Base-by-base conservation (phyloP, 768 basidiomycete genomes). In the Lactarius hatsudake region DNA sequence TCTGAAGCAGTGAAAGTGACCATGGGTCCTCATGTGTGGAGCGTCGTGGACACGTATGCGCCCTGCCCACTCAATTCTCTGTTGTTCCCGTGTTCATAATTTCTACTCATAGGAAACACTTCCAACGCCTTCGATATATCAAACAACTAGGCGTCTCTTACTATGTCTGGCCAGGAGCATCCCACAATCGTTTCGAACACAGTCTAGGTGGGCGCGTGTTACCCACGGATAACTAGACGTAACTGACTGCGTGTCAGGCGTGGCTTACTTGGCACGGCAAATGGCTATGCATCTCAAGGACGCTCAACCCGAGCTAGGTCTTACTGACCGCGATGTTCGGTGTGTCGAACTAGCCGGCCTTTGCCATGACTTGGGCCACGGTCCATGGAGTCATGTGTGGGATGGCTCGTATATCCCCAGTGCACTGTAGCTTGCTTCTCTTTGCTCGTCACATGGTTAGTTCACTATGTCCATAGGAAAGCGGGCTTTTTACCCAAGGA, bases 301-400 rank as follows among this genome's bases (percentile, higher is more conserved):
- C 17, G 79, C 75, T 8, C 92, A 94, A 67, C 85, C 84, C 0
- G 78, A 84, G 12, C 81, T 94, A 1, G 77, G 76, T 0, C 91
- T 94, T 65, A 87, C 86, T 0, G 81, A 87, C 54, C 82, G 90
- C 23, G 91, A 94, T 66, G 80, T 93, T 36, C 80, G 81, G 59
- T 94, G 93, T 66, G 87, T 94, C 20, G 87, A 90, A 65, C 79
- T 94, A 28, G 92, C 92, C 0, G 93, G 91, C 0, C 79, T 93
- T 3, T 93, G 91, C 64, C 93, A 94, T 71, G 92, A 94, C 75
- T 83, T 94, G 4, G 92, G 91, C 0, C 92, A 93, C 72, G 93
- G 93, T 0, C 92, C 92, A 0, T 93, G 89, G 87, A 89, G 86
- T 66, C 93, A 94, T 74, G 87, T 94, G 9, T 94, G 90, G 88